phyloP scores from a whole-genome alignment of 306 rosid genomes.

The Prunus salicina region DNA sequence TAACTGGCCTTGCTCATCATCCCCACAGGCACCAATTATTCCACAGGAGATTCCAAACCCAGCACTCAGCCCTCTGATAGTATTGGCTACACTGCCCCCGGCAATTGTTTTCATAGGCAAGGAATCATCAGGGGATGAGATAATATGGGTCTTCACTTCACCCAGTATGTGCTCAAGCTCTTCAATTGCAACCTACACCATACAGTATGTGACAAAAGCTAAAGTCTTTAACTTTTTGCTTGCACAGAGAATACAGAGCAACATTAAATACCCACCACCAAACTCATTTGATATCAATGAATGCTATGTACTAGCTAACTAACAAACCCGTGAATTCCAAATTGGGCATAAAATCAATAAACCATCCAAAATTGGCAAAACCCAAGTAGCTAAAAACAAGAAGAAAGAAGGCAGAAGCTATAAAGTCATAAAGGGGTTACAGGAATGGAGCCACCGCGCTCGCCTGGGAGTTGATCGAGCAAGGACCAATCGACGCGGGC shows the following conservation, averaged over 20 bases:
- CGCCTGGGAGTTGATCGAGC: constrained; percentile 74
- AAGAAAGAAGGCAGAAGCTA: neutral
- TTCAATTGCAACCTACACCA: constrained; percentile 56
- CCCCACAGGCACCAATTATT: constrained; percentile 83
- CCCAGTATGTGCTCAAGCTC: constrained; percentile 62
- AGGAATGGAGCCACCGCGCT: constrained; percentile 89
- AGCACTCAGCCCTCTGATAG: constrained; percentile 69
- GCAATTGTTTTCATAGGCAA: constrained; percentile 66
- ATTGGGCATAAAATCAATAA: neutral
- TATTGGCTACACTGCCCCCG: constrained; percentile 92
- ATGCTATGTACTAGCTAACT: no score
- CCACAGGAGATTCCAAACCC: constrained; percentile 78
- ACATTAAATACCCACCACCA: neutral
- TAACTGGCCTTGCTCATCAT: constrained; percentile 74
- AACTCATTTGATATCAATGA: no score
- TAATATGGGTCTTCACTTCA: constrained; percentile 47
- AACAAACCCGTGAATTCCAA: neutral
- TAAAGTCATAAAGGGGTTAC: constrained; percentile 25
- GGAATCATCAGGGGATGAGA: constrained; percentile 23
- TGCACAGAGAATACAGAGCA: neutral
- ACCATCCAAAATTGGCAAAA: neutral
- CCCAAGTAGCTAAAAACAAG: neutral
- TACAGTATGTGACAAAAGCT: neutral
- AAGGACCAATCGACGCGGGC: constrained; percentile 59
- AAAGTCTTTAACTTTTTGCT: neutral